Evolutionary conservation across 1,284 basidiomycete species (phyloP), one percentile per base, ranked within the genome.

Genomic region (Pseudozyma sp.): DNA sequence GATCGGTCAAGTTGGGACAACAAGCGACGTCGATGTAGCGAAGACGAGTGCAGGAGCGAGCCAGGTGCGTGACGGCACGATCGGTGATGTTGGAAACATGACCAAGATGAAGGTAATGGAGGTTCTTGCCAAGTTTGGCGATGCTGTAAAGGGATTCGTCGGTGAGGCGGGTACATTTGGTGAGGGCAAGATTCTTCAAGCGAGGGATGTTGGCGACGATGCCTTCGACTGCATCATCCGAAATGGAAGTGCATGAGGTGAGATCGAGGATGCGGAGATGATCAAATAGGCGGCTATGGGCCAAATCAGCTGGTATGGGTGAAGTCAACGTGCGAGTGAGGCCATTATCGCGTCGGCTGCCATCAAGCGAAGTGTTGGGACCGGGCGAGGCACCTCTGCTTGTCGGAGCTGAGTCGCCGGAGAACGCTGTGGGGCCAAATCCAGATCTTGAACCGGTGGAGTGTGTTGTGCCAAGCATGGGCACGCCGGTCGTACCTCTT

Each of bases 21-120:
- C 95, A 96, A 5, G 97, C 97, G 73, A 99, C 90, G 85, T 99
- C 97, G 67, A 99, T 91, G 85, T 99, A 99, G 76, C 97, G 89
- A 62, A 99, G 86, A n/a, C 97, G 89, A 0, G 93, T 95, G 86
- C 97, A 99, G 21, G 90, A 89, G 44, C 93, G 88, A 4, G 94
- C 95, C 16, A 99, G 87, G 10, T 89, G 89, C 56, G 91, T 91
- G 42, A 99, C 92, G 8, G 93, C 94, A 31, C 89, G 89, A 84
- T 99, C 97, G 3, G 95, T 97, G 75, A 99, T 94, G 78, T 82
- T 88, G 36, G 88, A 86, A 52, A 94, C 92, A 86, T 99, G 97
- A 0, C 95, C 97, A 13, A 99, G 88, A 85, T 99, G 97, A 43
- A 99, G 88, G 84, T 97, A 95, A 86, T 99, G 97, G 39, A 99